Evolutionary conservation across 306 rosid genomes (phyloP), one percentile per base, ranked within the genome.

Genomic region (Argentina anserina): DNA sequence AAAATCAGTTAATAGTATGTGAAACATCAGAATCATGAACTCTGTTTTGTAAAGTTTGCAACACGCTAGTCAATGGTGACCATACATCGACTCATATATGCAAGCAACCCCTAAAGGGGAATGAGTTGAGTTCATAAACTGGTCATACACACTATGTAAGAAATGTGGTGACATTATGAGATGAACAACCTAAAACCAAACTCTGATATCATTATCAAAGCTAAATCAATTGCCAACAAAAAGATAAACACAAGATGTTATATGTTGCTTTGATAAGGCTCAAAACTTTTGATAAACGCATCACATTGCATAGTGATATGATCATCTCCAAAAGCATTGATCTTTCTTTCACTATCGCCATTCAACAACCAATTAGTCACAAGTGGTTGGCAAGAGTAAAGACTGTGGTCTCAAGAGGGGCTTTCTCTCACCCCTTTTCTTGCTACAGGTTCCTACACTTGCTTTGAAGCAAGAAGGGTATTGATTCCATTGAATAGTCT

Each of bases 401-500:
- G 43, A 33, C 12, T 31, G 66, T 61, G 42, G 42, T 39, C 23
- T 58, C 36, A 7, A 5, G 3, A 2, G 37, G n/a, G 15, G 36
- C 59, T 52, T 20, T 58, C 64, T 26, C 37, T 25, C 39, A 2
- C 11, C 26, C 28, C 21, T 56, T 58, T 5, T 26, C 66, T 61
- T 33, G 66, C 66, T 8, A 61, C 42, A 31, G 42, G 66, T 33
- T 33, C 33, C 42, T 61, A 17, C 23, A 7, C 25, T 61, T 15
- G 42, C 14, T 61, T 61, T 61, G 66, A 60, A 60, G 65, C 39
- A 60, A 31, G 37, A 59, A 59, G 65, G 17, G 65, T 60, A 33
- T 31, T 31, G 40, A 60, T 60, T 29, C 42, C 66, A 58, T 77
- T 84, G 78, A 85, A 83, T 82, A 33, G 87, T 43, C 65, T 80